A percentile compares a stretch with the other conserved stretches of the same genome.
These are phyloP conservation scores for Neonectria punicea DNA, from an alignment of 2,329 filamentous ascomycete genomes.

Conservation along the genomic window DNA sequence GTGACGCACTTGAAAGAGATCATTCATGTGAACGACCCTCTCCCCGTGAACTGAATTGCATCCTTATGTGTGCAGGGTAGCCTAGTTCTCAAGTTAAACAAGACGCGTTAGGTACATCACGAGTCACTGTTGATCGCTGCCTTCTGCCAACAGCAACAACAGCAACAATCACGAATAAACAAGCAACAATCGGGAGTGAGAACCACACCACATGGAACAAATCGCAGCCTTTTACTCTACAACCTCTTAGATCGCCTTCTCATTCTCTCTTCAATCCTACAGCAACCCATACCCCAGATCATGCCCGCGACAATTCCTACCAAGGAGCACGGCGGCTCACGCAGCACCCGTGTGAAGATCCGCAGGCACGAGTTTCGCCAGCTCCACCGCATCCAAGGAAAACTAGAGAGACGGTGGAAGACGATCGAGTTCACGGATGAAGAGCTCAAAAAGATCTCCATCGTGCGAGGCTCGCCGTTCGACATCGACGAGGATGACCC, in stretches of 20 bases:
- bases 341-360: not conserved
- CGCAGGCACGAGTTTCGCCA: not conserved
- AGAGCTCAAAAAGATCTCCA: not conserved
- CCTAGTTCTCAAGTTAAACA: not conserved
- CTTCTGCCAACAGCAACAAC: not conserved
- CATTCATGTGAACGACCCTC: too few relatives aligned
- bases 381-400: not conserved
- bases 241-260: not conserved
- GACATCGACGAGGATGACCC: conserved; percentile 28
- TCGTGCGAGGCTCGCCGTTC: conserved; percentile 16
- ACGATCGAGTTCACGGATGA: not conserved
- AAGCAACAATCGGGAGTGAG: not conserved
- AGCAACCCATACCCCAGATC: not conserved
- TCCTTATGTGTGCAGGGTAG: not conserved
- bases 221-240: not conserved
- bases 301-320: not conserved
- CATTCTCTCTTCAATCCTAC: not conserved
- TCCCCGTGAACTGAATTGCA: too few relatives aligned
- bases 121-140: not conserved
- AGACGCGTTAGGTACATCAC: not conserved
- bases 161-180: not conserved
- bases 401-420: not conserved
- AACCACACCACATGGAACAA: not conserved
- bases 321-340: not conserved
- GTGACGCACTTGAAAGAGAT: too few relatives aligned